Percentiles rank a stretch among this genome's conserved stretches.
These are phyloP conservation scores for Penicillium sp. DNA, from an alignment of 2,329 filamentous ascomycete genomes.

Conservation along the genomic window DNA sequence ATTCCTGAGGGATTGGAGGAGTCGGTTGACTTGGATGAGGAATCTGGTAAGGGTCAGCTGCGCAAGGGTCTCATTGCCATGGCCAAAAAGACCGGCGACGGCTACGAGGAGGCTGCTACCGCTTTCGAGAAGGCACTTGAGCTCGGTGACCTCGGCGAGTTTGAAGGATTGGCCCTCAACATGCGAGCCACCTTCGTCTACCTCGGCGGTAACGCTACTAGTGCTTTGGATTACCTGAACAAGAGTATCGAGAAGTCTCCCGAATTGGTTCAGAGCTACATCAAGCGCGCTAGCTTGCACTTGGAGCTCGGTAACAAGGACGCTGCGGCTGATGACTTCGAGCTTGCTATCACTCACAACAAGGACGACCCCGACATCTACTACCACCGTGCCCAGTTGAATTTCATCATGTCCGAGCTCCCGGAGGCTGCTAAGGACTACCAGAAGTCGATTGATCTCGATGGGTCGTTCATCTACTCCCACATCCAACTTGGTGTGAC, in stretches of 20 bases:
- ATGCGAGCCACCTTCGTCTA: conserved; percentile 95
- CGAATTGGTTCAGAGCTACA: conserved; percentile 88
- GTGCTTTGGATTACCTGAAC: conserved; percentile 79
- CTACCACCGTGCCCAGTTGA: conserved; percentile 96
- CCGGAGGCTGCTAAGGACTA: conserved; percentile 95
- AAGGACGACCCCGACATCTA: conserved; percentile 91
- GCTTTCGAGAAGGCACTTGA: conserved; percentile 88
- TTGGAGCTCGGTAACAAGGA: conserved; percentile 86
- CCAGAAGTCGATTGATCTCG: conserved; percentile 97
- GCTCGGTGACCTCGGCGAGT: conserved; percentile 71
- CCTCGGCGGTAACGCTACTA: conserved; percentile 78
- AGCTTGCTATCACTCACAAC: conserved; percentile 78
- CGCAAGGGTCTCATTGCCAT: conserved; percentile 77
- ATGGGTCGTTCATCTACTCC: conserved; percentile 95
- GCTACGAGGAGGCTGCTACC: conserved; percentile 80
- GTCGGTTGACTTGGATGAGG: conserved; percentile 68
- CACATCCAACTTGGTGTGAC: conserved; percentile 99
- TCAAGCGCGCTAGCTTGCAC: conserved; percentile 98
- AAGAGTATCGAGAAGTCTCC: conserved; percentile 91
- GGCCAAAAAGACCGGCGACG: conserved; percentile 80
- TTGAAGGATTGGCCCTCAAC: conserved; percentile 91
- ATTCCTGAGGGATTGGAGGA: conserved; percentile 80
- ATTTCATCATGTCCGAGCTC: conserved; percentile 96
- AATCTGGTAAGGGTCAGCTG: conserved; percentile 78
- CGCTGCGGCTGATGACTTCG: conserved; percentile 84